These are phyloP conservation scores for Phaeosphaeriaceae sp. DNA, from an alignment of 2,329 filamentous ascomycete genomes.

Conservation along the genomic window DNA sequence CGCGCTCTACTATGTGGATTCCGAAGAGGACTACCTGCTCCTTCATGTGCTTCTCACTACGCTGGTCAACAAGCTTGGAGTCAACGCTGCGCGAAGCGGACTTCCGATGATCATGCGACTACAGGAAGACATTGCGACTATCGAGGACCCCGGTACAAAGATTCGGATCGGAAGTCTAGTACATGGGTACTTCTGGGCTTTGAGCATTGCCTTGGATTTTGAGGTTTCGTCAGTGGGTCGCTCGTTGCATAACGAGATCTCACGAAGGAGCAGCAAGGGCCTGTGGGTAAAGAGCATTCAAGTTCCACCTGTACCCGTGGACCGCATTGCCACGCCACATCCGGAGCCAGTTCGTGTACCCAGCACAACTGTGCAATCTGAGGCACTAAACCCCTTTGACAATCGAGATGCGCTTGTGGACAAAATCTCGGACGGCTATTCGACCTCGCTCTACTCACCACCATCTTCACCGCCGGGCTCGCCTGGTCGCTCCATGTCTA, in stretches of 20 bases:
- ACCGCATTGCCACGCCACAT: constrained; percentile 59
- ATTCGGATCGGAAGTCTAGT: constrained; percentile 84
- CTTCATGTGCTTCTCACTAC: constrained; percentile 79
- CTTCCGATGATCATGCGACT: constrained; percentile 89
- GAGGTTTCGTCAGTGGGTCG: constrained; percentile 73
- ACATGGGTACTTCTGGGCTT: constrained; percentile 85
- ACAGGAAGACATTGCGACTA: constrained; percentile 80
- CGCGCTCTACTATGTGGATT: constrained; percentile 68
- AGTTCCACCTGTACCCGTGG: constrained; percentile 72
- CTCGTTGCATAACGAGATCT: constrained; percentile 78
- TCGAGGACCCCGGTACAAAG: constrained; percentile 73
- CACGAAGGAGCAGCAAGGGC: constrained; percentile 73
- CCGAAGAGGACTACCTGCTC: constrained; percentile 77
- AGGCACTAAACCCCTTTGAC: constrained; percentile 74
- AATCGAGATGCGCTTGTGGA: constrained; percentile 76
- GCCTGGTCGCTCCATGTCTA: constrained; percentile 69
- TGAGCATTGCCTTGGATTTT: constrained; percentile 80
- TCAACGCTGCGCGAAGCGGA: constrained; percentile 81
- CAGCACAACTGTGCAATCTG: constrained; percentile 35
- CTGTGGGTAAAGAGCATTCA: constrained; percentile 81
- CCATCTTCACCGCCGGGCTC: constrained; percentile 74
- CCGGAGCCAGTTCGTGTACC: constrained; percentile 31
- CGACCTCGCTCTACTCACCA: constrained; percentile 67
- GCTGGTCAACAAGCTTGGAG: constrained; percentile 78
- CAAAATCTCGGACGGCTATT: constrained; percentile 76